Conservation (phyloP, 177 flowering plant species). For the Vitis hybrid region DNA sequence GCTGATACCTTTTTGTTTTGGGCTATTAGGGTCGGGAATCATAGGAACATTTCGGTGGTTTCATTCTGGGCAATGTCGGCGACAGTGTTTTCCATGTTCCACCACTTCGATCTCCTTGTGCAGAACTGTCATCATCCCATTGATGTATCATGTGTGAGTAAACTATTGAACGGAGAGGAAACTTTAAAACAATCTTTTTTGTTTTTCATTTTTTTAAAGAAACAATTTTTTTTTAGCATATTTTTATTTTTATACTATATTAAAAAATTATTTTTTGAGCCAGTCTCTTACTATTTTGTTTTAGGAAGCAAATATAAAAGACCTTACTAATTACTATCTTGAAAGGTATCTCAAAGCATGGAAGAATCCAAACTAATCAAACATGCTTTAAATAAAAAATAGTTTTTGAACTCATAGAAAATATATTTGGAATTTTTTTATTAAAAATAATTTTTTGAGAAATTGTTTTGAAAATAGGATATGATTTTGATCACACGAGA, state of each 20-base stretch:
- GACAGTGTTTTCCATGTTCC: constrained; percentile 17
- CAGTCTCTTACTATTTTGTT: too few species aligned
- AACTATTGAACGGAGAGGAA: background rate
- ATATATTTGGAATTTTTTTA: too few species aligned
- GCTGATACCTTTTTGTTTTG: constrained; percentile 20
- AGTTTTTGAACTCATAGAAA: too few species aligned
- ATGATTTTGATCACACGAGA: too few species aligned
- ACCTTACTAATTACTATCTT: too few species aligned
- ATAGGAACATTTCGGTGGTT: constrained; percentile 33
- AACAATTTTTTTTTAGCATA: background rate
- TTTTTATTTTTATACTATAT: background rate
- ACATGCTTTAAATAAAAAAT: too few species aligned
- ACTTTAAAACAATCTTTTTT: background rate
- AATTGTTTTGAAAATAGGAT: too few species aligned
- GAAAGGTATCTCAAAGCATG: background rate
- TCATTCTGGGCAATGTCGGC: constrained; percentile 27
- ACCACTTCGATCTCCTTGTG: constrained; percentile 18
- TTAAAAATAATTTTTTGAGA: too few species aligned
- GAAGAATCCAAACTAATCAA: background rate
- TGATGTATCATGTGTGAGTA: constrained; percentile 20
- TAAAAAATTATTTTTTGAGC: too few species aligned
- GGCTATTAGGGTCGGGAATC: constrained; percentile 20
- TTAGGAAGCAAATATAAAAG: too few species aligned
- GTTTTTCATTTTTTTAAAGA: background rate
- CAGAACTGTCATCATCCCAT: constrained; percentile 14